Evolutionary conservation across 2,329 filamentous ascomycete genomes (phyloP).

Genomic region (Arthrobotrys musiformis): DNA sequence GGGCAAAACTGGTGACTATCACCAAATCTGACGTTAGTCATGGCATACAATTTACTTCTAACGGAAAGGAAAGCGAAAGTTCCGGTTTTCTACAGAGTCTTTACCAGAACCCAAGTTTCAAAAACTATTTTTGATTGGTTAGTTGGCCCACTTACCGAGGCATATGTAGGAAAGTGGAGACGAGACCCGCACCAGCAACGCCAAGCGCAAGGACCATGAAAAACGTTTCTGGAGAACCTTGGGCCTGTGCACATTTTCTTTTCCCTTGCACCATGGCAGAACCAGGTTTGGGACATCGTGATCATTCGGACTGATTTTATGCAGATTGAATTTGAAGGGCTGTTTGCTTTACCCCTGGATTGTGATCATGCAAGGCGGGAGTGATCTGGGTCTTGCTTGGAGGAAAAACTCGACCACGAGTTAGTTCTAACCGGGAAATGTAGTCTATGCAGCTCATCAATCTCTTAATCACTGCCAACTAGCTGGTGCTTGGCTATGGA

Average conservation of each 20-base stretch:
- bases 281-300: slow-evolving; percentile 10
- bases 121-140: not conserved
- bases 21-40: not conserved
- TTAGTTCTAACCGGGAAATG: not conserved
- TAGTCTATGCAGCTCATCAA: not conserved
- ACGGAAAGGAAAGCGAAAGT: slow-evolving; percentile 37
- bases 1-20: not conserved
- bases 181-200: slow-evolving; percentile 6
- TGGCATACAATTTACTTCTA: not conserved
- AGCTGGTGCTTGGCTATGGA: not conserved
- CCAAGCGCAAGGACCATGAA: slow-evolving; percentile 38
- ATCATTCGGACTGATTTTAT: not conserved
- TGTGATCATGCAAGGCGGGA: not conserved
- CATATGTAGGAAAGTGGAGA: slow-evolving; percentile 40
- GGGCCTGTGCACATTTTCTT: slow-evolving; percentile 18
- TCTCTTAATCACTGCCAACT: not conserved
- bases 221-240: slow-evolving; percentile 27
- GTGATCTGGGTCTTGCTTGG: slow-evolving; percentile 5
- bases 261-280: no score
- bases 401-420: slow-evolving; percentile 17
- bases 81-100: slow-evolving; percentile 14
- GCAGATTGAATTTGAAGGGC: not conserved
- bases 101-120: not conserved
- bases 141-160: slow-evolving; percentile 32
- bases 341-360: not conserved